Percentiles rank a stretch among this genome's conserved stretches.
Evolutionary conservation across 2,329 filamentous ascomycete genomes (phyloP).

Genomic region (Curvularia sp.): DNA sequence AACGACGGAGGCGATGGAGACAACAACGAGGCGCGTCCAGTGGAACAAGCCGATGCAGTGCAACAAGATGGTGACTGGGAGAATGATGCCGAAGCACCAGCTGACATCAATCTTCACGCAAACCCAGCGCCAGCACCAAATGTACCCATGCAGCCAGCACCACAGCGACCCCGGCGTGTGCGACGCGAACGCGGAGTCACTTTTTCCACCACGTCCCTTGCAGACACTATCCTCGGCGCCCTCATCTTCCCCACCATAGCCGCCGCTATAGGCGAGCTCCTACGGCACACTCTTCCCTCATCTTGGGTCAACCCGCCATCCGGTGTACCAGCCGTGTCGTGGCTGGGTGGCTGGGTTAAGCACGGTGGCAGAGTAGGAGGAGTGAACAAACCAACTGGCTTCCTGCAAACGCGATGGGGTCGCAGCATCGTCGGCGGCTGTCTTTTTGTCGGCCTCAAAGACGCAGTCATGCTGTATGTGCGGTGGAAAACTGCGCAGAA

Average conservation of each 20-base stretch:
- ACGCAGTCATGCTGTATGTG: slow-evolving; percentile 67
- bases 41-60: slow-evolving; percentile 1
- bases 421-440: slow-evolving; percentile 88
- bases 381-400: slow-evolving; percentile 60
- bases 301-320: slow-evolving; percentile 65
- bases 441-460: slow-evolving; percentile 84
- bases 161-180: slow-evolving; percentile 34
- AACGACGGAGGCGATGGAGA: slow-evolving; percentile 44
- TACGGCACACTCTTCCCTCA: slow-evolving; percentile 72
- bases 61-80: slow-evolving; percentile 31
- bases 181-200: slow-evolving; percentile 58
- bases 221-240: slow-evolving; percentile 69
- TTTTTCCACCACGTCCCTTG: slow-evolving; percentile 62
- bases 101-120: slow-evolving; percentile 21
- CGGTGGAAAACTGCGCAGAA: slow-evolving; percentile 59
- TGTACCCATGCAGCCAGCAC: slow-evolving; percentile 31
- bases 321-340: slow-evolving; percentile 22
- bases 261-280: slow-evolving; percentile 75
- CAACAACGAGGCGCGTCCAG: slow-evolving; percentile 50
- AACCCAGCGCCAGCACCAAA: slow-evolving; percentile 41
- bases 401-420: slow-evolving; percentile 87
- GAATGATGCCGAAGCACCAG: slow-evolving; percentile 17
- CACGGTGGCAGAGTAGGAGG: slow-evolving; percentile 18
- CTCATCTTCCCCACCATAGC: slow-evolving; percentile 84
- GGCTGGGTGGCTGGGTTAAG: slow-evolving; percentile 33